Percentiles rank a stretch among this genome's conserved stretches.
Conservation (phyloP, 1,284 basidiomycete genomes). For the Hymenochaete sp. region DNA sequence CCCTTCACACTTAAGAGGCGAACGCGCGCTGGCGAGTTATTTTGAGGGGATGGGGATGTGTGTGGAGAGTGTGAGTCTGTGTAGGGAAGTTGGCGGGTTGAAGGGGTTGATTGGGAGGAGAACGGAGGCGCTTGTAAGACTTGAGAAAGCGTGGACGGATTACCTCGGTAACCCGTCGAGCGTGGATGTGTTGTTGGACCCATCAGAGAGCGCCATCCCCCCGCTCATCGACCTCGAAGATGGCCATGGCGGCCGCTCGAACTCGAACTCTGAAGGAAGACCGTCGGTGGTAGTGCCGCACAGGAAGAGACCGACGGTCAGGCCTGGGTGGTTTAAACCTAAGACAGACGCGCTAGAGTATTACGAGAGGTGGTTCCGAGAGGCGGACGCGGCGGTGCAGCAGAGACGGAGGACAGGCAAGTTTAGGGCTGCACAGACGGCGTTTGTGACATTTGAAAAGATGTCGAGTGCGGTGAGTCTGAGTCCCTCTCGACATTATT, state of each 20-base stretch:
- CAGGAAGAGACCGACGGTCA: slow-evolving; percentile 58
- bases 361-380: slow-evolving; percentile 68
- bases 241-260: slow-evolving; percentile 14
- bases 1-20: slow-evolving; percentile 75
- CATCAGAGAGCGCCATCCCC: slow-evolving; percentile 44
- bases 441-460: slow-evolving; percentile 96
- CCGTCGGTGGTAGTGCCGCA: slow-evolving; percentile 68
- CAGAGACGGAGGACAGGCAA: slow-evolving; percentile 55
- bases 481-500: background rate
- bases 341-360: slow-evolving; percentile 84
- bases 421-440: slow-evolving; percentile 74
- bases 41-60: slow-evolving; percentile 78
- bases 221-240: slow-evolving; percentile 45
- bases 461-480: slow-evolving; percentile 83
- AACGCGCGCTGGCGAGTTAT: slow-evolving; percentile 83
- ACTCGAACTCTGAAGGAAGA: slow-evolving; percentile 38
- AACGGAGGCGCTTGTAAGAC: slow-evolving; percentile 65
- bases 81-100: slow-evolving; percentile 72
- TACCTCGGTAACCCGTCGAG: slow-evolving; percentile 91
- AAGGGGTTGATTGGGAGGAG: slow-evolving; percentile 67
- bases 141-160: slow-evolving; percentile 81
- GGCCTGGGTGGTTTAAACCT: slow-evolving; percentile 55
- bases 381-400: slow-evolving; percentile 74
- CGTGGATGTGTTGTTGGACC: slow-evolving; percentile 62
- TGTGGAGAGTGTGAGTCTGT: slow-evolving; percentile 88